phyloP scores from a whole-genome alignment of 2,329 filamentous ascomycete genomes.

The Cladosporium sp. region DNA sequence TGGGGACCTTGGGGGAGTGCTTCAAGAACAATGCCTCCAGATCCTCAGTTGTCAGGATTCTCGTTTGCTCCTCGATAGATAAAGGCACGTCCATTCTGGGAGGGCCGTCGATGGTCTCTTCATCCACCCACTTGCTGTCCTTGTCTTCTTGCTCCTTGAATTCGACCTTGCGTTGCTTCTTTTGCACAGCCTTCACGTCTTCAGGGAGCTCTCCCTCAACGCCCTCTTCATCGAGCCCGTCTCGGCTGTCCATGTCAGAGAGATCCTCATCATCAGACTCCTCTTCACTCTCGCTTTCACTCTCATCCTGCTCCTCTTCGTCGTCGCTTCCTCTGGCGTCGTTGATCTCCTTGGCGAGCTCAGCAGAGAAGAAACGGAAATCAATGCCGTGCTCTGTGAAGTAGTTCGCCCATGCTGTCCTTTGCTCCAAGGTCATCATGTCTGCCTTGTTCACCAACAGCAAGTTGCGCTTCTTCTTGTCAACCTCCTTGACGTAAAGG shows the following conservation, averaged over 20 bases:
- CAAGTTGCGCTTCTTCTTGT: slow-evolving; percentile 81
- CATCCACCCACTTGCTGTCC: slow-evolving; percentile 36
- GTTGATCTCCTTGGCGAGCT: slow-evolving; percentile 82
- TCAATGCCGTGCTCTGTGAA: slow-evolving; percentile 75
- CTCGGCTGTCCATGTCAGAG: slow-evolving; percentile 35
- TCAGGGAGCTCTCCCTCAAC: slow-evolving; percentile 37
- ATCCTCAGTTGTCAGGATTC: slow-evolving; percentile 89
- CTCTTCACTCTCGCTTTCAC: slow-evolving; percentile 23
- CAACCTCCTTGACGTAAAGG: slow-evolving; percentile 87
- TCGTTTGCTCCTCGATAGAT: slow-evolving; percentile 45
- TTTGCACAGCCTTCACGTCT: slow-evolving; percentile 45
- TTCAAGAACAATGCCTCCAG: slow-evolving; percentile 81
- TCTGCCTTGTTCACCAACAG: slow-evolving; percentile 97
- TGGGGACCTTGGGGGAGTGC: slow-evolving; percentile 57
- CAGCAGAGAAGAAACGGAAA: slow-evolving; percentile 95
- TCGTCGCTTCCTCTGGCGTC: slow-evolving; percentile 61
- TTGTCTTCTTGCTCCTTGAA: slow-evolving; percentile 37
- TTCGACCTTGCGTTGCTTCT: slow-evolving; percentile 39
- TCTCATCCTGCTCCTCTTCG: slow-evolving; percentile 35
- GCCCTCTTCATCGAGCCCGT: slow-evolving; percentile 33
- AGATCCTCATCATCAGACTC: slow-evolving; percentile 23
- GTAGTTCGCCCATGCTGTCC: slow-evolving; percentile 78
- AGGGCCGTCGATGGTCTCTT: slow-evolving; percentile 32
- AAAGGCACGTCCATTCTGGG: slow-evolving; percentile 33
- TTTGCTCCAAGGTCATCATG: slow-evolving; percentile 90